phyloP scores from a whole-genome alignment of 2,329 filamentous ascomycete species.

The Sporothrix schenckii region DNA sequence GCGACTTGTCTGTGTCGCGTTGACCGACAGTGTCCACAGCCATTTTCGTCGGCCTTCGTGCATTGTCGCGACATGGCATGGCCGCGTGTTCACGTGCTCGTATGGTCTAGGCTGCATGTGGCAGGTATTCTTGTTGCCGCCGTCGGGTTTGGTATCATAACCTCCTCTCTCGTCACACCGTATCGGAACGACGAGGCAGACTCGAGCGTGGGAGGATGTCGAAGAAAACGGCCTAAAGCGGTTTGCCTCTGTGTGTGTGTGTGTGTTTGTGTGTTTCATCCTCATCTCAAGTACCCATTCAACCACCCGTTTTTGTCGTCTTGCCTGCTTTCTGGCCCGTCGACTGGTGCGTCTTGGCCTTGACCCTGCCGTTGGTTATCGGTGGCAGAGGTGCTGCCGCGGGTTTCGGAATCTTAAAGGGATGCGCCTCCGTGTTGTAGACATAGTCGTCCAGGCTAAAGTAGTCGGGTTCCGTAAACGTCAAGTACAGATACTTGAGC shows the following conservation, averaged over 20 bases:
- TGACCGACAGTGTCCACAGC: background rate
- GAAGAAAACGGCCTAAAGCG: background rate
- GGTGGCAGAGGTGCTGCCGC: constrained; percentile 45
- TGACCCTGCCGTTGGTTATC: constrained; percentile 2
- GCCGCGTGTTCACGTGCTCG: constrained; percentile 19
- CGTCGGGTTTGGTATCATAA: background rate
- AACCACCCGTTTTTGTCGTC: constrained; percentile 36
- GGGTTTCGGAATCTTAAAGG: constrained; percentile 35
- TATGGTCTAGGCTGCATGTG: background rate
- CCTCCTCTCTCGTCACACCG: background rate
- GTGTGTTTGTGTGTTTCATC: background rate
- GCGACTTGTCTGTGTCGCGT: background rate
- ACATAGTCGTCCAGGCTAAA: constrained; percentile 37
- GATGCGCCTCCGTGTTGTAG: constrained; percentile 37
- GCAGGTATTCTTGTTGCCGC: background rate
- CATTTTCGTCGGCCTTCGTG: background rate
- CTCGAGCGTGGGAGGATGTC: background rate
- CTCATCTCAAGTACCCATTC: background rate
- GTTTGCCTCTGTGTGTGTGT: no score
- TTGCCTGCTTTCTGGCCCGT: constrained; percentile 1
- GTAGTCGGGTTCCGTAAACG: constrained; percentile 34
- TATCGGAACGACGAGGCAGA: constrained; percentile 15
- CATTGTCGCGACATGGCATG: constrained; percentile 12
- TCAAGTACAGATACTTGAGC: constrained; percentile 37
- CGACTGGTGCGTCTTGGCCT: constrained; percentile 10